Percentiles rank a stretch among this genome's conserved stretches.
Evolutionary conservation across 345 rosid species (phyloP).

Genomic region (Pugionium cornutum): DNA sequence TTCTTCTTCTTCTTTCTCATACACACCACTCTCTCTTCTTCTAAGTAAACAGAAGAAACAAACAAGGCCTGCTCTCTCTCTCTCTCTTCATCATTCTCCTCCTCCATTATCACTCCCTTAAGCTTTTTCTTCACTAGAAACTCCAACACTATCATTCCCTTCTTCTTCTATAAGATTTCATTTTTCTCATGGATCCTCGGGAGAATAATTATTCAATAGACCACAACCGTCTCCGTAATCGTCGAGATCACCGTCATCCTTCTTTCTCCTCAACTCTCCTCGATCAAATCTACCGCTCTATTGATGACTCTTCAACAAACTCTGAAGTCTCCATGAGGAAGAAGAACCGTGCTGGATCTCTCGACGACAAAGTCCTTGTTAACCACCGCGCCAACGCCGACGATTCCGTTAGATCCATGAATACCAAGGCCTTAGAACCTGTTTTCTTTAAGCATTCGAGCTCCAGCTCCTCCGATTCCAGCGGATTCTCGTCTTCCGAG

Average conservation of each 20-base stretch:
- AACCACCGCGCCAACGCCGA: constrained; percentile 44
- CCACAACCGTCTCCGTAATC: constrained; percentile 34
- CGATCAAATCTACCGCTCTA: constrained; percentile 66
- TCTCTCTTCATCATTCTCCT: constrained; percentile 30
- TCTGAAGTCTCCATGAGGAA: constrained; percentile 33
- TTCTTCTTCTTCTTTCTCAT: neutral
- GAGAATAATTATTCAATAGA: constrained; percentile 9
- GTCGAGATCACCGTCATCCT: constrained; percentile 50
- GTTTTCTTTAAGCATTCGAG: constrained; percentile 49
- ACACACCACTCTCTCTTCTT: constrained; percentile 9
- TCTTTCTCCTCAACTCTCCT: constrained; percentile 83
- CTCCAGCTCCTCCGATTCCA: constrained; percentile 78
- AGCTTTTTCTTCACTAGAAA: constrained; percentile 25
- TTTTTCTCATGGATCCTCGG: constrained; percentile 49
- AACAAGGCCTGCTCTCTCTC: constrained; percentile 26
- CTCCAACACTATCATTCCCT: constrained; percentile 39
- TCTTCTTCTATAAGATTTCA: constrained; percentile 32
- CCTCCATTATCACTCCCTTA: constrained; percentile 33
- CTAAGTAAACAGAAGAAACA: neutral
- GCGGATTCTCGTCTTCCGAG: constrained; percentile 79
- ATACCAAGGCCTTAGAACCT: neutral
- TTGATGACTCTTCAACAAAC: constrained; percentile 49
- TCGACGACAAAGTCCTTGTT: constrained; percentile 20
- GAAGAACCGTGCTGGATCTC: neutral
- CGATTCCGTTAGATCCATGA: constrained; percentile 37